Conservation (phyloP, 768 basidiomycete genomes). For the Saitozyma podzolica region DNA sequence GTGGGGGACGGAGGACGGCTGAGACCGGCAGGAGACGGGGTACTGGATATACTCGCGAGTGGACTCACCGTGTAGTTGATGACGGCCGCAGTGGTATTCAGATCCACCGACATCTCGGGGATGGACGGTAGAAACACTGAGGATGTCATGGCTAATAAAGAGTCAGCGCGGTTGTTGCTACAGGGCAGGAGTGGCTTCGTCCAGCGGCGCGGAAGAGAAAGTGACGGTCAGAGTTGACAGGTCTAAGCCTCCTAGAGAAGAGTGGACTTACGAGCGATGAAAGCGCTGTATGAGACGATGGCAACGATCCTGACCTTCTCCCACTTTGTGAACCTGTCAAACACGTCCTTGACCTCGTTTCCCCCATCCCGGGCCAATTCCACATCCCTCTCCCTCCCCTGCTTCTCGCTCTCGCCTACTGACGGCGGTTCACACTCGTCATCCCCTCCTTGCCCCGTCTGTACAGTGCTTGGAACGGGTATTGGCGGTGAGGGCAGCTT, state of each 20-base stretch:
- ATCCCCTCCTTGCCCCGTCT: too few species aligned
- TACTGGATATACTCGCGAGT: neutral
- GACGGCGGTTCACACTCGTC: too few species aligned
- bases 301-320: conserved; percentile 62
- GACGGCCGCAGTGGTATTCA: conserved; percentile 61
- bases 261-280: conserved; percentile 62
- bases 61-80: conserved; percentile 61
- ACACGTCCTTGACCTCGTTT: conserved; percentile 52
- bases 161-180: conserved; percentile 2
- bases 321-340: conserved; percentile 61
- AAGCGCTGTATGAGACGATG: conserved; percentile 64
- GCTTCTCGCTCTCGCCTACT: too few species aligned
- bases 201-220: too few species aligned
- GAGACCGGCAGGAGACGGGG: neutral
- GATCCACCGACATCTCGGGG: conserved; percentile 68
- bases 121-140: conserved; percentile 73
- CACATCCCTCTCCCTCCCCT: neutral
- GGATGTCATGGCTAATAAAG: conserved; percentile 63
- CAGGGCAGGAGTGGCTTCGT: neutral
- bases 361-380: neutral
- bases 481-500: too few species aligned
- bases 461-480: too few species aligned
- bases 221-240: too few species aligned
- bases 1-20: too few species aligned
- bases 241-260: neutral